phyloP scores from a whole-genome alignment of 352 stramenopile species.

The Hyaloperonospora brassicae region DNA sequence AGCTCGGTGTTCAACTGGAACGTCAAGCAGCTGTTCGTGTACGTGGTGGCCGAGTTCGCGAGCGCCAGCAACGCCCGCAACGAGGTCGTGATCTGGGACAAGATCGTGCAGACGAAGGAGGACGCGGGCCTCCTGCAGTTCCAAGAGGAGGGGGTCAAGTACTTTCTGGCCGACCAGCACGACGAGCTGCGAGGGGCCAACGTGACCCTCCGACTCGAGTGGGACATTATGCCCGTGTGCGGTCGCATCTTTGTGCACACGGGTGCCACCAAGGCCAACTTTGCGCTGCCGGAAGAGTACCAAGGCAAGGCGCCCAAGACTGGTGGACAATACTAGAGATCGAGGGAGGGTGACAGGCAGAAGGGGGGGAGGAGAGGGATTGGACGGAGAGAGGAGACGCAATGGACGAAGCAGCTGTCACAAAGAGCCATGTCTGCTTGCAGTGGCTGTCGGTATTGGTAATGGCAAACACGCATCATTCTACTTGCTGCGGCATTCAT shows the following conservation, averaged over 20 bases:
- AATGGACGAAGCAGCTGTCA: constrained; percentile 10
- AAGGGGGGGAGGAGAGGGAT: too few relatives aligned
- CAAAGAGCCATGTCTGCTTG: background rate
- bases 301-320: constrained; percentile 52
- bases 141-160: constrained; percentile 66
- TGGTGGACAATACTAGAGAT: constrained; percentile 25
- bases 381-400: background rate
- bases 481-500: constrained; percentile 17
- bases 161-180: constrained; percentile 73
- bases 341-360: background rate
- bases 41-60: constrained; percentile 77
- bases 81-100: constrained; percentile 82
- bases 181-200: constrained; percentile 70
- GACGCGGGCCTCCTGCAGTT: constrained; percentile 40
- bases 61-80: constrained; percentile 58
- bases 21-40: constrained; percentile 86
- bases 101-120: constrained; percentile 67
- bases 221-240: constrained; percentile 83
- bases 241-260: constrained; percentile 67
- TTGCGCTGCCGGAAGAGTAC: constrained; percentile 58
- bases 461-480: background rate
- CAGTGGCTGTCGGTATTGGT: background rate
- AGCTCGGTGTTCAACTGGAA: constrained; percentile 88
- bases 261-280: constrained; percentile 36
- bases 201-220: constrained; percentile 75